Evolutionary conservation across 2,329 filamentous ascomycete species (phyloP), one percentile per base, ranked within the genome.

Genomic region (Fusarium setosum): DNA sequence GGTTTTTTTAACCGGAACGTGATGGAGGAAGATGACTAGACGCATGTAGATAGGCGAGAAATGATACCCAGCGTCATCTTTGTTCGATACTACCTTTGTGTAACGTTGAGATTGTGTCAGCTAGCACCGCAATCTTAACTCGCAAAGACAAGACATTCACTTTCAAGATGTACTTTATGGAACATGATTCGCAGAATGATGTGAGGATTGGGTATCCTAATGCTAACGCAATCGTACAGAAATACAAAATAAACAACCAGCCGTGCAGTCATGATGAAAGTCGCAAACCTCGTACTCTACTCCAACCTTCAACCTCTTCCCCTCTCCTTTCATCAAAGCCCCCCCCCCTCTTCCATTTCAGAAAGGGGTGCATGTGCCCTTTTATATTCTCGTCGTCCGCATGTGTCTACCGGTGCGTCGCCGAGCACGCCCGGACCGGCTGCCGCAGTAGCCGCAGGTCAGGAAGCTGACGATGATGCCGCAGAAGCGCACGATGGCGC

Each of bases 1-100:
- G 84, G 86, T 15, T 98, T 99, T 75, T 98, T 99, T 71, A 91
- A 90, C 20, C 80, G 84, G 48, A 87, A 88, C 71, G 75, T 88
- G 18, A 81, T 88, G 73, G 85, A 87, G 59, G 80, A 87, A 47
- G 82, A 82, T 15, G 77, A 79, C 29, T 70, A 69, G 31, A 38
- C 15, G 18, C 29, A 23, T 42, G 6, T 10, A 49, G 15, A 54
- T 12, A 55, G 18, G 29, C 31, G 29, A 51, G 48, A 35, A 13
- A 60, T 47, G 56, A 66, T 65, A 67, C 50, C 53, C 56, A 21
- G 29, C 7, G 23, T 24, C n/a, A 6, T 9, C 5, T n/a, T 35
- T 8, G n/a, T 35, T n/a, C 32, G 20, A 4, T n/a, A 23, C 13
- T 13, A 10, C 3, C 32, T 29, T 24, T 23, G 15, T 13, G 17